Evolutionary conservation across 768 basidiomycete genomes (phyloP), one percentile per base, ranked within the genome.

Genomic region (Mycena vulgaris): DNA sequence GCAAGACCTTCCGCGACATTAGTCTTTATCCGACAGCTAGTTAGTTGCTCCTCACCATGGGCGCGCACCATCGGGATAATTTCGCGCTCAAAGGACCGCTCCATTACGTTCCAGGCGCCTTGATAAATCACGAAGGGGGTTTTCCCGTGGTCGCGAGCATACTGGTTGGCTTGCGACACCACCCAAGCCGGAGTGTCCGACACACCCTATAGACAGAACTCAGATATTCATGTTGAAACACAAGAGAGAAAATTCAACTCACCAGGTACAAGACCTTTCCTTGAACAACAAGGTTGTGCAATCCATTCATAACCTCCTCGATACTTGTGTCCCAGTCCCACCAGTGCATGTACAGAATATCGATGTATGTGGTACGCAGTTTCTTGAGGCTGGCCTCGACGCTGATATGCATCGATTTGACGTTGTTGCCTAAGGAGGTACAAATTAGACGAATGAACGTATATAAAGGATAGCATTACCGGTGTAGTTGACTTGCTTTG

Each of bases 341-440:
- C 80, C 82, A 88, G 70, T 90, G 89, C 9, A 89, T 73, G 68
- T 90, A 89, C 33, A 89, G 75, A 60, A 90, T 83, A 71, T 90
- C 89, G 73, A 90, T 84, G 72, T 87, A 92, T n/a, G 84, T 79
- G 0, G 90, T 91, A 47, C 88, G 79, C n/a, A 92, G 89, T 76
- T 5, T 80, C 81, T 72, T 89, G 37, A 71, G 65, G 25, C 70
- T n/a, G n/a, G n/a, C n/a, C n/a, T n/a, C n/a, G 74, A 91, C 90
- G 2, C 90, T 90, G 2, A 73, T 75, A 68, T 83, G 87, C 56
- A 84, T 77, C 1, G 81, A 77, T 48, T 85, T 82, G 49, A 84
- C 80, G 17, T 74, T 66, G 14, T 80, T 66, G 1, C 63, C 63
- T 2, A 48, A 37, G 23, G 6, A 6, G 33, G n/a, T n/a, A 35